These are phyloP conservation scores for Lolium rigidum DNA, from an alignment of 176 grass and related monocot species.

Conservation along the genomic window DNA sequence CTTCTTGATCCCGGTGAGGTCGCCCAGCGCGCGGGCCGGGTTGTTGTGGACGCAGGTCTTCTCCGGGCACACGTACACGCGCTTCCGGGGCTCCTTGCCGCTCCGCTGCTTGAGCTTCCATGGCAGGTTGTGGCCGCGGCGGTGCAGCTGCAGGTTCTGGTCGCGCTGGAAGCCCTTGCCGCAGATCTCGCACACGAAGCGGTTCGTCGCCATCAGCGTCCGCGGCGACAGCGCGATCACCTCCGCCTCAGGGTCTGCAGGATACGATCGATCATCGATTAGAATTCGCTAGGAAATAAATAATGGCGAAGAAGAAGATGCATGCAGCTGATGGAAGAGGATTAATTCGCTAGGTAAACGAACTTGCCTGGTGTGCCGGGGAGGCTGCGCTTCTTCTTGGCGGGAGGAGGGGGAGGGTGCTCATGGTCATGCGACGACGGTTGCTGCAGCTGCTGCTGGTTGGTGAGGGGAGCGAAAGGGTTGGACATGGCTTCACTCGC, in stretches of 20 bases:
- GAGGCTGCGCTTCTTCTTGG: constrained; percentile 97
- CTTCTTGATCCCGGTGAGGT: constrained; percentile 98
- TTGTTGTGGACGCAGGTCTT: constrained; percentile 89
- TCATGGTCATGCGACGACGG: constrained; percentile 51
- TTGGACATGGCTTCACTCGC: constrained; percentile 64
- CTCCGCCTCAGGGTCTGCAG: constrained; percentile 83
- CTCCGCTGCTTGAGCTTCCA: constrained; percentile 92
- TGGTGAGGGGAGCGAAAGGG: constrained; percentile 55
- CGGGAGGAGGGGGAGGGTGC: constrained; percentile 44
- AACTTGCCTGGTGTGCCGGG: constrained; percentile 95
- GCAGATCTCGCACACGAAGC: constrained; percentile 97
- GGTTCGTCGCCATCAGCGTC: constrained; percentile 83
- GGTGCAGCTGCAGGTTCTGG: constrained; percentile 94
- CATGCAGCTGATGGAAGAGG: neutral
- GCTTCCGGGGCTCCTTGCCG: constrained; percentile 78
- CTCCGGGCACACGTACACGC: constrained; percentile 94
- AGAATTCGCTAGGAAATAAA: neutral
- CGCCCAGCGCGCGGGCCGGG: constrained; percentile 74
- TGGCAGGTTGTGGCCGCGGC: constrained; percentile 85
- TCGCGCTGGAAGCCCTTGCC: constrained; percentile 94
- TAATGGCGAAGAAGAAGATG: neutral
- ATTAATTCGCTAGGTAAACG: neutral
- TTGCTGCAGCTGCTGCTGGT: constrained; percentile 33
- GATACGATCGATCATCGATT: neutral
- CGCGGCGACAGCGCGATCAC: constrained; percentile 84